Evolutionary conservation across 2,329 filamentous ascomycete species (phyloP), one percentile per base, ranked within the genome.

Genomic region (Blastomyces percursus): DNA sequence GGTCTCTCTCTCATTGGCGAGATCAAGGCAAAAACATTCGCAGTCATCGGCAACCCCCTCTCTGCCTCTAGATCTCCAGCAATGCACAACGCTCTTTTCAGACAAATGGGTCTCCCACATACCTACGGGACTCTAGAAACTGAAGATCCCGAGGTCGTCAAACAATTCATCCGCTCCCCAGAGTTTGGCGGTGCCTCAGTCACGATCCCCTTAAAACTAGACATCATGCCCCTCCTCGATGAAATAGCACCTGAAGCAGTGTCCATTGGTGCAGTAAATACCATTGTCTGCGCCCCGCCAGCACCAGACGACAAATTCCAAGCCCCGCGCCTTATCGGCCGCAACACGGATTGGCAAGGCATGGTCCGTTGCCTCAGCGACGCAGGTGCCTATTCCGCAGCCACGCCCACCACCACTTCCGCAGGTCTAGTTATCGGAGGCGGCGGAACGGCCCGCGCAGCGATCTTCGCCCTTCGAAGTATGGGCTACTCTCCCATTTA

Each of bases 291-390:
- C 0, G 71, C 84, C 2, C 65, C 64, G 4, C 67, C 56, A 12
- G 58, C 56, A 1, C 70, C 68, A 8, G 78, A 74, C 2, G 78
- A 77, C 3, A 75, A 79, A 61, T 75, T 76, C 58, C 67, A 75
- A 68, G 67, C 78, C 66, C 52, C 68, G 12, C 82, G 80, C 3
- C 83, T 97, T 2, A 74, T 89, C 19, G 94, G 94, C 52, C 89
- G 92, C 73, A 99, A 99, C 76, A 99, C 94, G 14, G 94, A 99
- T 78, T 99, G 91, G 88, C 83, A 86, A 70, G 94, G 94, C 65
- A 99, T 99, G 86, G 85, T 89, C 2, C 84, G 88, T 68, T 87
- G 90, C 3, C 82, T 99, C 24, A 84, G 83, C 63, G 84, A 84
- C 51, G 86, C 85, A 1, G 90, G 90, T 8, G 79, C 89, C 48